Conservation (phyloP, 1,284 basidiomycete genomes). For the Salmacisia buchloeana region DNA sequence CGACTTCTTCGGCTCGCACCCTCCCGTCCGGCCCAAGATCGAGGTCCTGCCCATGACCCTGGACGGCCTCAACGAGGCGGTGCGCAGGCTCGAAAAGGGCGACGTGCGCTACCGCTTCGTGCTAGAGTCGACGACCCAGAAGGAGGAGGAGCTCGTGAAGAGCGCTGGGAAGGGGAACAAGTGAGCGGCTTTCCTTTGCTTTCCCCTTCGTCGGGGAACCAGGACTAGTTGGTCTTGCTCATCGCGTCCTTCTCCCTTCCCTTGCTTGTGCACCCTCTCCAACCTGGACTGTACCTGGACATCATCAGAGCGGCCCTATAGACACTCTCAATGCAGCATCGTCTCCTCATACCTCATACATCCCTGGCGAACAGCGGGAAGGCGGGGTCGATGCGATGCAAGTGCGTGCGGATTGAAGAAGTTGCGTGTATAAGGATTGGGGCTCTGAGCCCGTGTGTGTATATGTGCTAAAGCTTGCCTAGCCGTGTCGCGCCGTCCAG, state of each 20-base stretch:
- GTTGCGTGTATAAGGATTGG: too few species aligned
- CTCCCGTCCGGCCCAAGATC: constrained; percentile 35
- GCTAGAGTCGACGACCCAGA: constrained; percentile 21
- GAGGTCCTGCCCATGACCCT: constrained; percentile 45
- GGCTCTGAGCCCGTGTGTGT: background rate
- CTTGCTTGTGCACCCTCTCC: background rate
- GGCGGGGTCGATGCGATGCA: too few species aligned
- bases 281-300: background rate
- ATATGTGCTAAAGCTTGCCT: constrained; percentile 36
- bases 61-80: constrained; percentile 39
- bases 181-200: background rate
- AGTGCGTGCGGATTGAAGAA: too few species aligned
- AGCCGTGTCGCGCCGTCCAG: constrained; percentile 45
- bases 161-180: background rate
- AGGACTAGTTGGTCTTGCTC: too few species aligned
- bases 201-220: too few species aligned
- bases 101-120: constrained; percentile 34
- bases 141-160: background rate
- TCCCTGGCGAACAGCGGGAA: too few species aligned
- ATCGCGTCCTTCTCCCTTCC: too few species aligned
- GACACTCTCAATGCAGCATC: too few species aligned
- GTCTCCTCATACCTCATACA: too few species aligned
- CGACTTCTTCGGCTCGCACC: constrained; percentile 31
- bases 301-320: too few species aligned
- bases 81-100: constrained; percentile 38